Base-by-base conservation (phyloP, 2,329 filamentous ascomycete species). In the Nigrospora oryzae region DNA sequence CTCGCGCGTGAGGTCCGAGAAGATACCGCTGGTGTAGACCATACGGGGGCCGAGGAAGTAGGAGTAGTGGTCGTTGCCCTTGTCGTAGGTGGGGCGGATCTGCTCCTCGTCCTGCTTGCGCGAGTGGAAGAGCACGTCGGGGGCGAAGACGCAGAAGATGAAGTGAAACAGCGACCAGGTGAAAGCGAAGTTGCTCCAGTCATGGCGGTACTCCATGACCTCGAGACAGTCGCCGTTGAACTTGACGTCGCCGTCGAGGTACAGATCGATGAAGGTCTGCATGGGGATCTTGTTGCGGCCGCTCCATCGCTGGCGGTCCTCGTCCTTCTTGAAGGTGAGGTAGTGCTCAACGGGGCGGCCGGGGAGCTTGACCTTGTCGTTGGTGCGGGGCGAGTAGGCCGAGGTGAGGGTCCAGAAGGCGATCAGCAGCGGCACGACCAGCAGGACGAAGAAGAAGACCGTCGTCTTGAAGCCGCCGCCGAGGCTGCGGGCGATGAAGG, bases 1-100 rank as follows among this genome's bases (percentile, higher is more conserved):
- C 69, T 95, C 90, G 56, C 75, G 76, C 66, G 81, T 81, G 64
- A 85, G 77, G 66, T 96, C 89, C 50, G 85, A 84, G 63, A 96
- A 91, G 59, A 96, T 75, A 59, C 90, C 90, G 40, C 86, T 91
- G 42, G 90, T 96, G 74, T 96, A 96, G 68, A 96, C 87, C 90
- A 96, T 96, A 62, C 90, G 89, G 49, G 89, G 90, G 51, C 90
- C 90, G 51, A 96, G 80, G 78, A 96, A 96, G 88, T 88, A 96
- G 64, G 80, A 84, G 74, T 96, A 96, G 71, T 95, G 95, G 69
- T 96, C 90, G 64, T 96, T 89, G 61, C 90, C 90, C 51, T 88
- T 83, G 75, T 96, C 90, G 68, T 96, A 96, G 73, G 95, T 88
- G 66, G 89, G 87, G 61, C 89, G 87, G 46, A 96, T 89, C 71